phyloP scores from a whole-genome alignment of 2,329 filamentous ascomycete genomes.

The Chalaropsis thielavioides region DNA sequence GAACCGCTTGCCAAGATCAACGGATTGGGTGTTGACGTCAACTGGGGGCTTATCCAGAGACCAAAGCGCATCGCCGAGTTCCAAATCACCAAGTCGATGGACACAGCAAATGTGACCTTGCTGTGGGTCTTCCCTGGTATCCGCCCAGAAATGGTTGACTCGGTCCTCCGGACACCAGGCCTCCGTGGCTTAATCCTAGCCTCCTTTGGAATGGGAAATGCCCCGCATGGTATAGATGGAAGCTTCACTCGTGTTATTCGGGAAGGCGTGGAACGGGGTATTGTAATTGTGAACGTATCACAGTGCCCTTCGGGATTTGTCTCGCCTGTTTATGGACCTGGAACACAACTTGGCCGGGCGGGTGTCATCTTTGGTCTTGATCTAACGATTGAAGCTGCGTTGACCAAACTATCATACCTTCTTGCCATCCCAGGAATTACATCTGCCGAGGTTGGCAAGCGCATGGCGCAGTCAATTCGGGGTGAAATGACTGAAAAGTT shows the following conservation, averaged over 20 bases:
- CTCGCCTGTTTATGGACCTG: conserved; percentile 62
- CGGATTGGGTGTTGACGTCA: conserved; percentile 64
- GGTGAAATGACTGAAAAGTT: conserved; percentile 74
- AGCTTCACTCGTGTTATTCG: conserved; percentile 64
- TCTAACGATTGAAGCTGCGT: conserved; percentile 75
- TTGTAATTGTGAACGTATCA: conserved; percentile 80
- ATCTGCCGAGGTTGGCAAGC: conserved; percentile 48
- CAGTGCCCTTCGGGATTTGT: conserved; percentile 73
- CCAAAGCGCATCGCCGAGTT: conserved; percentile 63
- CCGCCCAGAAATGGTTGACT: conserved; percentile 83
- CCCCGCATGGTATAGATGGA: conserved; percentile 67
- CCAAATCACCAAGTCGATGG: conserved; percentile 56
- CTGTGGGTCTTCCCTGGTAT: conserved; percentile 85
- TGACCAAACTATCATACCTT: conserved; percentile 82
- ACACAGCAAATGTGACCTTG: conserved; percentile 80
- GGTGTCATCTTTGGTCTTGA: conserved; percentile 84
- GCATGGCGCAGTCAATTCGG: conserved; percentile 61
- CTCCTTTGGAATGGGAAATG: conserved; percentile 87
- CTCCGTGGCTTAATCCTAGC: conserved; percentile 73
- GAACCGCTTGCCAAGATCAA: conserved; percentile 69
- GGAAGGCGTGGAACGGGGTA: conserved; percentile 61
- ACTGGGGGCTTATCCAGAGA: conserved; percentile 63
- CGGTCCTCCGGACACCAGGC: conserved; percentile 61
- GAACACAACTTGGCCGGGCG: conserved; percentile 61
- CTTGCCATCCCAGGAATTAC: conserved; percentile 53